These are phyloP conservation scores for Calonectria crousiana DNA, from an alignment of 2,329 filamentous ascomycete species.

Conservation along the genomic window DNA sequence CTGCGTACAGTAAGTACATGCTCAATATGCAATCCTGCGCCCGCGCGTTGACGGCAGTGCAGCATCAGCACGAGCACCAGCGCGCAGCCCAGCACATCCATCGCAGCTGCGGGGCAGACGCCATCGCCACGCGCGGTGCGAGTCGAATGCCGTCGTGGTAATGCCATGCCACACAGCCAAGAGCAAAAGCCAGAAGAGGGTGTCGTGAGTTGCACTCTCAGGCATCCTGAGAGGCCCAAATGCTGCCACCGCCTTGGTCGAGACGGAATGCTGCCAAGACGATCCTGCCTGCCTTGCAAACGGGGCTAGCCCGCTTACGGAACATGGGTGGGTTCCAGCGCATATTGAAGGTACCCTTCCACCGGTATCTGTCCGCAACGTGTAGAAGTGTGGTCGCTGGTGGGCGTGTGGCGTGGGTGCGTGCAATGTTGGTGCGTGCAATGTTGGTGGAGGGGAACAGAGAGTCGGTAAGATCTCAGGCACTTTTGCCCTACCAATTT, in stretches of 20 bases:
- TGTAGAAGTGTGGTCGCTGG: background rate
- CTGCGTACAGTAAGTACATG: background rate
- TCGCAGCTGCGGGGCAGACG: background rate
- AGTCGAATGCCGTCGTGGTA: conserved; percentile 1
- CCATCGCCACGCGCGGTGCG: conserved; percentile 9
- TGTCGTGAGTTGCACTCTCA: background rate
- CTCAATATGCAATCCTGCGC: conserved; percentile 1
- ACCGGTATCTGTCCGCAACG: conserved; percentile 2
- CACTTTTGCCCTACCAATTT: conserved; percentile 9
- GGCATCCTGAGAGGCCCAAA: background rate
- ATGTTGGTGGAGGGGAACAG: background rate
- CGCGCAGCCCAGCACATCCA: background rate
- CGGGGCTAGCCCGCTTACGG: conserved; percentile 2
- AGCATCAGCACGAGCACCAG: background rate
- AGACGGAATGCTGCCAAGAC: conserved; percentile 20
- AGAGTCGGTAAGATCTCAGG: conserved; percentile 6
- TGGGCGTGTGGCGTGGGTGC: background rate
- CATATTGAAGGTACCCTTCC: conserved; percentile 11
- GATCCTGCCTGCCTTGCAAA: conserved; percentile 1
- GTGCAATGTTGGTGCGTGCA: background rate
- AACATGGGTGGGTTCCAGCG: conserved; percentile 9
- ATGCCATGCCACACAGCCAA: conserved; percentile 4
- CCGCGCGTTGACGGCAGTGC: background rate
- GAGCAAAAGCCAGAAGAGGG: background rate
- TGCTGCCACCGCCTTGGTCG: conserved; percentile 3